A percentile compares a stretch with the other conserved stretches of the same genome.
Evolutionary conservation across 1,284 basidiomycete species (phyloP).

Genomic region (Moesziomyces aphidis): DNA sequence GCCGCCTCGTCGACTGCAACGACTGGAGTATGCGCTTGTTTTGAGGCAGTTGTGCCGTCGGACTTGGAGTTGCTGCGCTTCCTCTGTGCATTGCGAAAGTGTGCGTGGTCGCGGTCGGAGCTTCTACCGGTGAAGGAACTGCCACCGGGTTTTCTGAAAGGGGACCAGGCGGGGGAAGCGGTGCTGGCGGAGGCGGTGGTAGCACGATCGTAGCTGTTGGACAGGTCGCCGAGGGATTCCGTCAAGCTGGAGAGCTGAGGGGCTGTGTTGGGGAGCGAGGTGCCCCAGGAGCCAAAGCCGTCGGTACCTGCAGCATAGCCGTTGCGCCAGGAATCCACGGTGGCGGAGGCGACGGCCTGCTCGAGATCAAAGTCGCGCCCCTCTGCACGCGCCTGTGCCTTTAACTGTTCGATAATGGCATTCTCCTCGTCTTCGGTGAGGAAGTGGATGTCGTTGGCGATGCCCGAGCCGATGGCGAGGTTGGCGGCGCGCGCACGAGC

Average conservation of each 20-base stretch:
- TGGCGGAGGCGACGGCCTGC: constrained; percentile 4
- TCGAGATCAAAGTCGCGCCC: constrained; percentile 40
- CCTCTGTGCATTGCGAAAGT: constrained; percentile 44
- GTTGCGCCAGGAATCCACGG: constrained; percentile 27
- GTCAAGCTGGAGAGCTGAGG: constrained; percentile 34
- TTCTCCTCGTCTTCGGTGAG: constrained; percentile 64
- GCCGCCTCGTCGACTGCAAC: constrained; percentile 2
- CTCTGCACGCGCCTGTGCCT: constrained; percentile 43
- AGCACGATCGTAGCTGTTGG: constrained; percentile 6
- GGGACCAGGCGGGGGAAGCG: constrained; percentile 19
- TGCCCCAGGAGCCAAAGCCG: constrained; percentile 55
- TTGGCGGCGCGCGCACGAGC: constrained; percentile 56
- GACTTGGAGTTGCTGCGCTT: constrained; percentile 21
- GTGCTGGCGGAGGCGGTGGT: not conserved
- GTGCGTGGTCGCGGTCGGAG: constrained; percentile 52
- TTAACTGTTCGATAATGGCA: constrained; percentile 62
- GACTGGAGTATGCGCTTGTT: not conserved
- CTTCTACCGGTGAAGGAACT: constrained; percentile 49
- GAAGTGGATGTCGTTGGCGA: constrained; percentile 35
- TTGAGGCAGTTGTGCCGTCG: not conserved
- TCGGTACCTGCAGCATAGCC: constrained; percentile 51
- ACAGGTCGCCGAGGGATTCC: constrained; percentile 41
- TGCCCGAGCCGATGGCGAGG: constrained; percentile 16
- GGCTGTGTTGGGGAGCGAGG: constrained; percentile 4
- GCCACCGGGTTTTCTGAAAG: constrained; percentile 18